Conservation (phyloP, 2,329 filamentous ascomycete genomes). For the Sphaerulina populicola region DNA sequence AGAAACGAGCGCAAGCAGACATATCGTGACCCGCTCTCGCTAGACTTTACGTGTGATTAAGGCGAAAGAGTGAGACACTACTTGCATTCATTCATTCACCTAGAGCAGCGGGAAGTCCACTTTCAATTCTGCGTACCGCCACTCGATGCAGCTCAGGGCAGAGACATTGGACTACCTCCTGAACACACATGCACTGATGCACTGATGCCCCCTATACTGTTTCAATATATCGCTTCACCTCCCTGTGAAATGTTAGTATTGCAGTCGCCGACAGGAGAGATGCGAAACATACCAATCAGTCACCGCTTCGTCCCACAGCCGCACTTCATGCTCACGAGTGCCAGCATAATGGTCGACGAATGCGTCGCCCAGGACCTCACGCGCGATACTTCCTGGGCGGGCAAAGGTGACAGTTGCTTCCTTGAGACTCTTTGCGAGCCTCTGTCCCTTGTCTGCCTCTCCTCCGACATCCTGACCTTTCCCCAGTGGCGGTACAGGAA, state of each 20-base stretch:
- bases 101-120: no score
- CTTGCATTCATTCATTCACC: no score
- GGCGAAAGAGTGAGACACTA: no score
- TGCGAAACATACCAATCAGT: constrained; percentile 73
- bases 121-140: no score
- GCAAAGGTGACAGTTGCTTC: constrained; percentile 77
- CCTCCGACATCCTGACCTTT: constrained; percentile 77
- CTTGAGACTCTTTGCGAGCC: constrained; percentile 74
- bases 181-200: no score
- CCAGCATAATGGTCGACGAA: constrained; percentile 96
- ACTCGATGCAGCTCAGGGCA: no score
- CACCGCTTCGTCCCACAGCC: constrained; percentile 89
- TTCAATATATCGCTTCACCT: constrained; percentile 35
- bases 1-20: no score
- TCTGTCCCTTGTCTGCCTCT: constrained; percentile 58
- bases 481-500: constrained; percentile 72
- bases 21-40: no score
- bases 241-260: constrained; percentile 25
- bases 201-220: constrained; percentile 22
- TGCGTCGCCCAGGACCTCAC: constrained; percentile 85
- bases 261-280: not conserved
- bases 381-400: constrained; percentile 71
- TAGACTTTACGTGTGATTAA: no score
- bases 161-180: no score
- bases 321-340: constrained; percentile 81